phyloP scores from a whole-genome alignment of 352 stramenopile genomes.

The Pythium grandisporangium region DNA sequence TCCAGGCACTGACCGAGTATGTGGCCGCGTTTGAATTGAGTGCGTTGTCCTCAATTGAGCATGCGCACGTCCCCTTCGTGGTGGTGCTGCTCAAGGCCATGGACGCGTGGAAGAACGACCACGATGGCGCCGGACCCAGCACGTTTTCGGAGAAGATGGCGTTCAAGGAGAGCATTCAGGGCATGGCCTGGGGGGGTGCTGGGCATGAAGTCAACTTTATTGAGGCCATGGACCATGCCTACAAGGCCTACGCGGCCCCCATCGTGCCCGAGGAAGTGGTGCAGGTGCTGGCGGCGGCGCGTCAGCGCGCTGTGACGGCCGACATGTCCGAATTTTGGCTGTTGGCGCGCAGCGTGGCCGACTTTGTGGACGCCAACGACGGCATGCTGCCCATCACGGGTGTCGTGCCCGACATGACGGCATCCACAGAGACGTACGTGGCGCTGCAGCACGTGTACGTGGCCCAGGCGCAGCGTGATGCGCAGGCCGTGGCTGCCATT shows the following conservation, averaged over 20 bases:
- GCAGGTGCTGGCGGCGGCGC: constrained; percentile 35
- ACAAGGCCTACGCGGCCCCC: constrained; percentile 86
- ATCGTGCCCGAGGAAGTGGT: constrained; percentile 77
- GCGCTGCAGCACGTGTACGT: constrained; percentile 92
- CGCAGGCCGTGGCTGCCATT: constrained; percentile 22
- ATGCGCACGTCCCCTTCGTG: constrained; percentile 91
- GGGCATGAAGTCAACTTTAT: constrained; percentile 94
- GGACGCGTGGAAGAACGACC: constrained; percentile 38
- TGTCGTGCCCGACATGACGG: constrained; percentile 96
- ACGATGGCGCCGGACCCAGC: constrained; percentile 40
- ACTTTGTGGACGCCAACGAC: constrained; percentile 71
- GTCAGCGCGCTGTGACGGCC: constrained; percentile 23
- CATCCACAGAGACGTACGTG: constrained; percentile 92
- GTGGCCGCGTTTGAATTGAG: constrained; percentile 51
- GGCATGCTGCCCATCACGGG: constrained; percentile 81
- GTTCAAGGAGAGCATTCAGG: constrained; percentile 76
- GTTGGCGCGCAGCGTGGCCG: constrained; percentile 50
- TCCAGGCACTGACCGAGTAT: constrained; percentile 56
- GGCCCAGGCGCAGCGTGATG: constrained; percentile 79
- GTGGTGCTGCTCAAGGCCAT: constrained; percentile 83
- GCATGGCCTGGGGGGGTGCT: constrained; percentile 32
- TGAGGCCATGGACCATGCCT: constrained; percentile 89
- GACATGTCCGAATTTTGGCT: constrained; percentile 72
- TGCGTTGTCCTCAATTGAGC: constrained; percentile 70
- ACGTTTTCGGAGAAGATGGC: constrained; percentile 87